Evolutionary conservation across 768 basidiomycete species (phyloP).

Genomic region (Pleurotus sapidus): DNA sequence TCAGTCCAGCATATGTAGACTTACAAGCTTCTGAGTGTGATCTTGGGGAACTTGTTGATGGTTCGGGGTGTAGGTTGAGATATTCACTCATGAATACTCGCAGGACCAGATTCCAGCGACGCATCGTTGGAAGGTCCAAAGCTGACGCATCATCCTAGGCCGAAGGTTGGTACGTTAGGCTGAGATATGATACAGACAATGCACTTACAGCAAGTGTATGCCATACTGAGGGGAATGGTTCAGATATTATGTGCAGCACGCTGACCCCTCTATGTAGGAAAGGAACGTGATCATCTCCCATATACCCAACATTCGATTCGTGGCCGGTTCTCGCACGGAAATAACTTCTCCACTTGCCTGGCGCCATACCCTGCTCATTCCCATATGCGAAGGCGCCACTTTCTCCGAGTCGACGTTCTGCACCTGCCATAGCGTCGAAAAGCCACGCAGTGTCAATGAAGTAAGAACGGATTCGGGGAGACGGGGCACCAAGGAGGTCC

Average conservation of each 20-base stretch:
- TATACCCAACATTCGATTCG: slow-evolving; percentile 47
- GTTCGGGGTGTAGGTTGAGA: slow-evolving; percentile 60
- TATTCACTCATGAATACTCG: slow-evolving; percentile 91
- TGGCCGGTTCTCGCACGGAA: slow-evolving; percentile 50
- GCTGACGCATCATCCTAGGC: slow-evolving; percentile 85
- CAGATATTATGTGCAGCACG: slow-evolving; percentile 85
- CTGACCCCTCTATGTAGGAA: slow-evolving; percentile 83
- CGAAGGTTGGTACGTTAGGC: background rate
- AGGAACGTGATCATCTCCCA: slow-evolving; percentile 93
- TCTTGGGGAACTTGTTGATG: slow-evolving; percentile 28
- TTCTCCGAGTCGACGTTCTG: slow-evolving; percentile 69
- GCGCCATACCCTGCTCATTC: slow-evolving; percentile 39
- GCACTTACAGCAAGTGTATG: slow-evolving; percentile 67
- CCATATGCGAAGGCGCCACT: slow-evolving; percentile 58
- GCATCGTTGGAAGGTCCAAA: slow-evolving; percentile 81
- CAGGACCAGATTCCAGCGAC: slow-evolving; percentile 86
- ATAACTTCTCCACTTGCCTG: slow-evolving; percentile 60
- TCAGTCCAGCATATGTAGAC: slow-evolving; percentile 13
- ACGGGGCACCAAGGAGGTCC: slow-evolving; percentile 81
- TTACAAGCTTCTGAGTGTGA: slow-evolving; percentile 50
- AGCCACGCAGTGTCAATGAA: slow-evolving; percentile 92
- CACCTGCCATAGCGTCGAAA: slow-evolving; percentile 70
- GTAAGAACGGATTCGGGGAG: slow-evolving; percentile 77
- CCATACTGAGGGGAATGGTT: slow-evolving; percentile 90
- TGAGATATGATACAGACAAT: background rate